phyloP scores from a whole-genome alignment of 75 land plant genomes.

The Ceratopteris richardii region DNA sequence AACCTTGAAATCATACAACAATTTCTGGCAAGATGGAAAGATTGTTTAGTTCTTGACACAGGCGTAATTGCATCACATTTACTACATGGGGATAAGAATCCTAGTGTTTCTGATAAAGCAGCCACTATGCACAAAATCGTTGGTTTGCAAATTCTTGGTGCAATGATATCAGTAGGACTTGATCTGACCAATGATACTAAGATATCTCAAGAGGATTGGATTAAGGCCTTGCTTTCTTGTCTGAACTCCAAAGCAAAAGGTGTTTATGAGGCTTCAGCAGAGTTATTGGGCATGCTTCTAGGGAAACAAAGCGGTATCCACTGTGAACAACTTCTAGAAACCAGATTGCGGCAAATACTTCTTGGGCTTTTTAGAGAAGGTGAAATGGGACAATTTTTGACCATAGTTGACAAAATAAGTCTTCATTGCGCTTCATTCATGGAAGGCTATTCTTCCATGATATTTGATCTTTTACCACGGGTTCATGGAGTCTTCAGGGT shows the following conservation, averaged over 20 bases:
- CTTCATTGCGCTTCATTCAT: constrained; percentile 22
- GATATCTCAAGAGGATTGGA: constrained; percentile 15
- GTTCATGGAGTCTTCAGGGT: constrained; percentile 33
- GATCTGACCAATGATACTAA: constrained; percentile 11
- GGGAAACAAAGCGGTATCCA: constrained; percentile 5
- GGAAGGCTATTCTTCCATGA: constrained; percentile 28
- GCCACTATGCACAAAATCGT: constrained; percentile 17
- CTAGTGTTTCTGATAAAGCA: constrained; percentile 15
- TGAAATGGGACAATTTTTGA: constrained; percentile 26
- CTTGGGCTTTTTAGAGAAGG: constrained; percentile 21
- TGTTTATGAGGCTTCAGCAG: constrained; percentile 37
- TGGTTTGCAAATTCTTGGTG: constrained; percentile 36
- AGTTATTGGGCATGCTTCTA: constrained; percentile 32
- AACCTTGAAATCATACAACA: constrained; percentile 34
- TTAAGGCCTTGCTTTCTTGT: constrained; percentile 24
- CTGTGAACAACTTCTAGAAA: constrained; percentile 11
- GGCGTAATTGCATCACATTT: constrained; percentile 11
- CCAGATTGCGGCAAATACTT: constrained; percentile 15
- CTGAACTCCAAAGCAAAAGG: constrained; percentile 23
- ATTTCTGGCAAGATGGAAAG: constrained; percentile 37
- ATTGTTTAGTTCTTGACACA: constrained; percentile 22
- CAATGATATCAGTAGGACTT: constrained; percentile 23
- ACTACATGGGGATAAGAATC: constrained; percentile 22
- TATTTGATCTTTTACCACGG: constrained; percentile 33
- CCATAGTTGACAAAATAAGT: constrained; percentile 25